Evolutionary conservation across 1,139 yeast genomes (phyloP).

Genomic region (Nadsonia starkeyi-henricii): DNA sequence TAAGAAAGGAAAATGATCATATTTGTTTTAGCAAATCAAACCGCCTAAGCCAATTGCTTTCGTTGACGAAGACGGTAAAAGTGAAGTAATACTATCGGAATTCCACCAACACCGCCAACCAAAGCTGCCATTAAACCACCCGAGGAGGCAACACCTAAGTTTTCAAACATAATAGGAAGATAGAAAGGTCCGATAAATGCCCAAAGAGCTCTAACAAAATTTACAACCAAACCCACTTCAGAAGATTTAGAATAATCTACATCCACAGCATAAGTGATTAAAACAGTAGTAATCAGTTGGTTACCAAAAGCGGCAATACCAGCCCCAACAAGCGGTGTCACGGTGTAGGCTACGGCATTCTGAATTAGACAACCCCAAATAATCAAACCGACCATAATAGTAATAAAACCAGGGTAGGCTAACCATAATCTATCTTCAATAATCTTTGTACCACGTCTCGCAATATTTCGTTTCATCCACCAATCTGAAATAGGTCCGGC

Average conservation of each 20-base stretch:
- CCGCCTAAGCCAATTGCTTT: no score
- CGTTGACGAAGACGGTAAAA: neutral
- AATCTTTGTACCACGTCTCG: conserved; percentile 12
- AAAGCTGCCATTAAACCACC: conserved; percentile 7
- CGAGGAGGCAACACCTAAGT: conserved; percentile 10
- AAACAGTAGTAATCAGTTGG: neutral
- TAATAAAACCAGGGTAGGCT: conserved; percentile 17
- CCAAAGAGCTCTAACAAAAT: conserved; percentile 13
- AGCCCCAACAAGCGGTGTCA: conserved; percentile 20
- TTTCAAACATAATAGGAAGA: conserved; percentile 19
- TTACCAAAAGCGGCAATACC: conserved; percentile 20
- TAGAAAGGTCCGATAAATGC: conserved; percentile 22
- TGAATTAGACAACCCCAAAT: conserved; percentile 19
- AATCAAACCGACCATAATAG: conserved; percentile 18
- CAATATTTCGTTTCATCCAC: conserved; percentile 17
- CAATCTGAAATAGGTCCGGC: conserved; percentile 21
- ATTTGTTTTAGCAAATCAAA: no score
- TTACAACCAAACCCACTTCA: conserved; percentile 15
- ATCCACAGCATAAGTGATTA: conserved; percentile 1
- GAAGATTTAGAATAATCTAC: conserved; percentile 12
- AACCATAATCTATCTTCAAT: conserved; percentile 19
- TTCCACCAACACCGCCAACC: neutral
- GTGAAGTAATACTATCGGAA: neutral
- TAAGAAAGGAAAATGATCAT: no score
- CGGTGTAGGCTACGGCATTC: conserved; percentile 18